Percentiles rank a stretch among this genome's conserved stretches.
Evolutionary conservation across 768 basidiomycete species (phyloP).

Genomic region (Pleurotus ostreatus): DNA sequence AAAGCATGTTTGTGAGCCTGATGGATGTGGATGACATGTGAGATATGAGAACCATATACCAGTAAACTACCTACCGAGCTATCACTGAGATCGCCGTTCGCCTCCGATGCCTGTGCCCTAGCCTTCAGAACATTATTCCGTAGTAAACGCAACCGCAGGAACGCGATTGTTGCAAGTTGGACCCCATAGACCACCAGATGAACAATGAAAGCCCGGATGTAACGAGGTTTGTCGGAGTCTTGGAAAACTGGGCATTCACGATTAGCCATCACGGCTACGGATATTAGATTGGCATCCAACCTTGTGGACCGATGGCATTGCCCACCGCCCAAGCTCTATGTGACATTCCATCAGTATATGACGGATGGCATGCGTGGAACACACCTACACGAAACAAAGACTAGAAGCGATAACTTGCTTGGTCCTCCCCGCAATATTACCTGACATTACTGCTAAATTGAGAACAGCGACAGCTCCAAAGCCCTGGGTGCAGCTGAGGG

Average conservation of each 20-base stretch:
- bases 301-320: conserved; percentile 45
- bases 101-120: conserved; percentile 27
- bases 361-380: not conserved
- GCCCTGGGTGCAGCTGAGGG: conserved; percentile 36
- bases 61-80: no score
- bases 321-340: conserved; percentile 45
- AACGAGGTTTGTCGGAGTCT: conserved; percentile 40
- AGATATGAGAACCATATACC: not conserved
- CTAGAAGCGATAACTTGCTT: conserved; percentile 46
- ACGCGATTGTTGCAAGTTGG: conserved; percentile 32
- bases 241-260: conserved; percentile 32
- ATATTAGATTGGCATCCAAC: conserved; percentile 12
- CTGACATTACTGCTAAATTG: conserved; percentile 42
- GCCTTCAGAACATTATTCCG: conserved; percentile 36
- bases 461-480: conserved; percentile 44
- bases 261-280: not conserved
- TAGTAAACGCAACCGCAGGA: conserved; percentile 38
- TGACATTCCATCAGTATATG: not conserved
- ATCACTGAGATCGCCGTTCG: conserved; percentile 12
- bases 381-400: conserved; percentile 41
- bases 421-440: conserved; percentile 44
- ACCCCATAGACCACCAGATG: conserved; percentile 45
- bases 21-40: conserved; percentile 25
- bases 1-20: conserved; percentile 39
- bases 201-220: conserved; percentile 41